phyloP scores from a whole-genome alignment of 2,329 filamentous ascomycete genomes.

The Sphaerulina vaccinii region DNA sequence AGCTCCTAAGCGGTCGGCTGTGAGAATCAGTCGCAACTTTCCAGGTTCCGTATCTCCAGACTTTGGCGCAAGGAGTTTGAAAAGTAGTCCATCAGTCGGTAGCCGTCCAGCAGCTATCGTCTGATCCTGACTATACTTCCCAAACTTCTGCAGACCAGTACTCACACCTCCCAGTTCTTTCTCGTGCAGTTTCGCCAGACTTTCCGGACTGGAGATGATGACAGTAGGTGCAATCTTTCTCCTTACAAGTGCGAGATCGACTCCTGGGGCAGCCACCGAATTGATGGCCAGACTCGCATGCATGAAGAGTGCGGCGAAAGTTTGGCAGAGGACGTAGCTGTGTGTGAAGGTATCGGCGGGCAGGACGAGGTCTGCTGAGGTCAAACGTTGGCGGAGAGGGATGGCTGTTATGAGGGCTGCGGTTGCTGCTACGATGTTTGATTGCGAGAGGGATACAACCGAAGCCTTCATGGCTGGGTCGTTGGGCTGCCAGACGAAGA shows the following conservation, averaged over 20 bases:
- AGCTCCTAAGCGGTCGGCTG: conserved; percentile 69
- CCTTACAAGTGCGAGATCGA: conserved; percentile 71
- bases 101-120: conserved; percentile 72
- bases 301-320: conserved; percentile 77
- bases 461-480: conserved; percentile 55
- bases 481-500: conserved; percentile 66
- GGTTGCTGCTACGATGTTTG: conserved; percentile 85
- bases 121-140: conserved; percentile 70
- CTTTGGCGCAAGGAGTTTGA: conserved; percentile 58
- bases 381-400: conserved; percentile 71
- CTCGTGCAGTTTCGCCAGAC: conserved; percentile 68
- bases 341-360: conserved; percentile 78
- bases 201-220: conserved; percentile 72
- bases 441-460: conserved; percentile 76
- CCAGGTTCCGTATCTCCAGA: conserved; percentile 62
- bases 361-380: conserved; percentile 75
- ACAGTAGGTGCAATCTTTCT: conserved; percentile 77
- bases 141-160: conserved; percentile 63
- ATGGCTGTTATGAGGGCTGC: conserved; percentile 74
- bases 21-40: conserved; percentile 77
- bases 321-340: conserved; percentile 75
- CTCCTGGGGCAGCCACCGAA: conserved; percentile 73
- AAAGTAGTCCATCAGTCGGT: conserved; percentile 64
- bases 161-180: conserved; percentile 53
- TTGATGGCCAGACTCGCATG: conserved; percentile 86